Evolutionary conservation across 139 green algal species (phyloP), one percentile per base, ranked within the genome.

Genomic region (Deuterostichococcus epilithicus): DNA sequence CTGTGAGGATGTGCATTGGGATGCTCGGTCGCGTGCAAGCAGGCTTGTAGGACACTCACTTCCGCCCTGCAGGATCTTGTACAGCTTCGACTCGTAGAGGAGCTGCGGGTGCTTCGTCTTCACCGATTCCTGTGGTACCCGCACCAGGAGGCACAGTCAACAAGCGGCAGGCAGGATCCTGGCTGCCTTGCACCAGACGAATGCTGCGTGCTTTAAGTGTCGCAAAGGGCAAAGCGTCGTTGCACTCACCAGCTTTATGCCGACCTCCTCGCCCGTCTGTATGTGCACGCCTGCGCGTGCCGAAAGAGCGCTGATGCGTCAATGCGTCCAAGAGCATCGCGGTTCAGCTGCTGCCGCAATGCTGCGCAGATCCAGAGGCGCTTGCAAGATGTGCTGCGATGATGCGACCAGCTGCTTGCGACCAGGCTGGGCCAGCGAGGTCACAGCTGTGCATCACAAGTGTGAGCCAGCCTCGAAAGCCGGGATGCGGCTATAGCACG

Each of bases 261-360:
- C 96, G n/a, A 99, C 95, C 77, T 99, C 96, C 83, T 99, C 96
- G 35, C 91, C 91, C 1, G 94, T 98, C 72, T 98, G 92, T 44
- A 99, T 91, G 79, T 99, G 95, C 4, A 93, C 97, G 59, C 96
- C 96, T 97, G 92, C 66, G 79, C 45, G 26, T 74, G 30, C 47
- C 10, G 36, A 45, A 42, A 52, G n/a, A n/a, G n/a, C n/a, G n/a
- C n/a, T n/a, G n/a, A n/a, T n/a, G n/a, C n/a, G n/a, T n/a, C n/a
- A n/a, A n/a, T n/a, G n/a, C n/a, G n/a, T n/a, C n/a, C n/a, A n/a
- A n/a, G n/a, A n/a, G n/a, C n/a, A n/a, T n/a, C n/a, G n/a, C n/a
- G n/a, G n/a, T n/a, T n/a, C n/a, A n/a, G n/a, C n/a, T n/a, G n/a
- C n/a, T n/a, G n/a, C n/a, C n/a, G n/a, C n/a, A n/a, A n/a, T n/a